Base-by-base conservation (phyloP, 805 yeast genomes). In the Metschnikowia cerradonensis region DNA sequence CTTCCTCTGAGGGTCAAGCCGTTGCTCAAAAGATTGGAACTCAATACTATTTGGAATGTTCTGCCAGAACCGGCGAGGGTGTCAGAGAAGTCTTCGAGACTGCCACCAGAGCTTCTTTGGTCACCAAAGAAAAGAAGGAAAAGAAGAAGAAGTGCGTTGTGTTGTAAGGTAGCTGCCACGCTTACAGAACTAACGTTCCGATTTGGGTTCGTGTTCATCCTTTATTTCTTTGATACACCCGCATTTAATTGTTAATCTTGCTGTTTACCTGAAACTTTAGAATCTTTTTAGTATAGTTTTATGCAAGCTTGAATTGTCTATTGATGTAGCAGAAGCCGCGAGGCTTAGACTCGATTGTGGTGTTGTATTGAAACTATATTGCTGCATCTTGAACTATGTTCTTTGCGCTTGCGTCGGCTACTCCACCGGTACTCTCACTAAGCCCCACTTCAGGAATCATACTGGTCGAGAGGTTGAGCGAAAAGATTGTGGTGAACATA, bases 401-500 rank as follows among this genome's bases (percentile, higher is more conserved):
- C 31, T 45, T 35, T 32, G 46, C 51, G 26, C 17, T 34, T 11
- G 48, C 44, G 26, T 48, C 61, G 8, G 75, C 67, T 13, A 60
- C 59, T 1, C 77, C 77, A 1, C 77, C 78, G 13, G 78, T 73
- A 53, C 76, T 70, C 11, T 59, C 49, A 44, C 65, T 69, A 33
- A 67, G 56, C 1, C 78, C 77, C 1, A 74, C 75, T 53, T 73
- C 83, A 0, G 83, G 77, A 11, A 79, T 73, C 64, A 74, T 57
- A 31, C 66, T 64, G 5, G 74, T 65, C 37, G 77, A 78, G 31
- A 79, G 54, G 46, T 75, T 72, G 67, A 82, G 75, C 17, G 80
- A 74, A 55, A 80, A 79, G 47, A 84, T 68, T 43, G 83, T 78
- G 63, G 85, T 75, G 52, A 81, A 60, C 82, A 88, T 78, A 32